Evolutionary conservation across 2,329 filamentous ascomycete species (phyloP).

Genomic region (Aspergillus sp.): DNA sequence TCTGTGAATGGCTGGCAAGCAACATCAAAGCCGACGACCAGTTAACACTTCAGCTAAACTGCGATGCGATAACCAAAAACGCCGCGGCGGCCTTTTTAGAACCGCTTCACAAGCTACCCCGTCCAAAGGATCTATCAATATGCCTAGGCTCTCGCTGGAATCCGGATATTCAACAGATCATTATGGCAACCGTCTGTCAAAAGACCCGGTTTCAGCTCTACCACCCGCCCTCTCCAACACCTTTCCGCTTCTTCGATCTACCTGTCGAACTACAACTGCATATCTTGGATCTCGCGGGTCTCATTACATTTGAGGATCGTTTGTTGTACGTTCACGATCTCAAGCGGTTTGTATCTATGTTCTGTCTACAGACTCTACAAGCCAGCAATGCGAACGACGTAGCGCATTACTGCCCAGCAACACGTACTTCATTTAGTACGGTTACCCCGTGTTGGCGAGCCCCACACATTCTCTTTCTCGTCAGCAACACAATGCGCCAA

Average conservation of each 20-base stretch:
- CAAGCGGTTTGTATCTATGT: neutral
- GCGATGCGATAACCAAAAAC: neutral
- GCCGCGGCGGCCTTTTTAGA: neutral
- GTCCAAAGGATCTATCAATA: neutral
- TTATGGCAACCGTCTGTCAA: neutral
- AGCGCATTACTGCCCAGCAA: neutral
- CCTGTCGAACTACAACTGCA: slow-evolving; percentile 1
- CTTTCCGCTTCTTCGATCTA: neutral
- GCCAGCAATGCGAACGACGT: no score
- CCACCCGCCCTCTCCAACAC: neutral
- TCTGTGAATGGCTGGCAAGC: neutral
- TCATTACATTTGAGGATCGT: neutral
- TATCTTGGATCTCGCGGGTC: neutral
- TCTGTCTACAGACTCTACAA: neutral
- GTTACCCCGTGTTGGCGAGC: neutral
- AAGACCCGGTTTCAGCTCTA: neutral
- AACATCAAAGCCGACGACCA: neutral
- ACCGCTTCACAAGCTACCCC: slow-evolving; percentile 1
- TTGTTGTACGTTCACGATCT: neutral
- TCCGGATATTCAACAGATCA: neutral
- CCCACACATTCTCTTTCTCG: neutral
- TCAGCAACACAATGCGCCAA: neutral
- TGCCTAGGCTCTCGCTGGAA: neutral
- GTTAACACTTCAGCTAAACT: slow-evolving; percentile 1
- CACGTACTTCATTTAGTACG: slow-evolving; percentile 4